These are phyloP conservation scores for Withania somnifera DNA, from an alignment of 305 asterid species.

Conservation along the genomic window DNA sequence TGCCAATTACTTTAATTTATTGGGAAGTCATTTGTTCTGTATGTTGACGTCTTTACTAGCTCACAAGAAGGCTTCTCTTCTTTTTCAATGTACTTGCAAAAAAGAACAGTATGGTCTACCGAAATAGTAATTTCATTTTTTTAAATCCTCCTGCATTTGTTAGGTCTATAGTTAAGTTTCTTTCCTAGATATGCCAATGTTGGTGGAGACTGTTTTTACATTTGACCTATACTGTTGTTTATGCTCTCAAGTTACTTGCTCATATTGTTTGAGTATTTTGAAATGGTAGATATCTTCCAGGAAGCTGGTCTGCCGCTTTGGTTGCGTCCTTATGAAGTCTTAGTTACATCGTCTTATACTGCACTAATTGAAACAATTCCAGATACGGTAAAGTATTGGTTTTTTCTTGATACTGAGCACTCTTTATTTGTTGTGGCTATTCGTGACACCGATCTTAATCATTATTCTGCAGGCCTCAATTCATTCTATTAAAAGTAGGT, in stretches of 20 bases:
- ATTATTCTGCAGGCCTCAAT: conserved; percentile 59
- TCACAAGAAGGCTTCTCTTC: not conserved
- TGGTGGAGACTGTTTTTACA: not conserved
- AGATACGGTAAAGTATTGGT: conserved; percentile 64
- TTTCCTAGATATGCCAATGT: not conserved
- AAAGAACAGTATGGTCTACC: not conserved
- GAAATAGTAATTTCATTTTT: not conserved
- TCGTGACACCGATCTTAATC: not conserved
- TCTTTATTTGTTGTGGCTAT: not conserved
- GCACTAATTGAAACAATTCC: conserved; percentile 99
- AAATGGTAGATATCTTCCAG: conserved; percentile 93
- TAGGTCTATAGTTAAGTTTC: not conserved
- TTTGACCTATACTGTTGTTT: not conserved
- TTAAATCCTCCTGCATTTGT: not conserved
- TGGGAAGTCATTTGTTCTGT: not conserved
- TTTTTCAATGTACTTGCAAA: not conserved
- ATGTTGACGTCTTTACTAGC: not conserved
- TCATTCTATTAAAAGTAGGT: conserved; percentile 94
- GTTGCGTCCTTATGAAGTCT: conserved; percentile 96
- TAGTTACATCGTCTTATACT: conserved; percentile 90
- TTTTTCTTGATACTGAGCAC: not conserved
- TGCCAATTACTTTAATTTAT: not conserved
- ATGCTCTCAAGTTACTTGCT: not conserved
- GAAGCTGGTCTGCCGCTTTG: conserved; percentile 99
- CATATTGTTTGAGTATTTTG: conserved; percentile 13